A percentile compares a stretch with the other conserved stretches of the same genome.
phyloP scores from a whole-genome alignment of 805 yeast genomes.

The Zygoascus bituminiphila region DNA sequence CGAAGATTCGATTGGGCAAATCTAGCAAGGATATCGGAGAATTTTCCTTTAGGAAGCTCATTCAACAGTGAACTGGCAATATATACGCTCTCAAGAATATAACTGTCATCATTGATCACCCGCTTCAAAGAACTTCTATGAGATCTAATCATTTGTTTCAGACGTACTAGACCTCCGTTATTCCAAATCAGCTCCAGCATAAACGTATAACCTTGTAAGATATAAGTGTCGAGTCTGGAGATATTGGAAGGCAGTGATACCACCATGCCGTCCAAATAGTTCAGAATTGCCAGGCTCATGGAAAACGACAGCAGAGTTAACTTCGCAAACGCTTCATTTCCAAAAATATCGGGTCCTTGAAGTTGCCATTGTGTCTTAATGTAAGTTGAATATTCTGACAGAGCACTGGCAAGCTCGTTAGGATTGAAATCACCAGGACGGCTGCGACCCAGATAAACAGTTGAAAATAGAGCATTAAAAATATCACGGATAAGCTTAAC shows the following conservation, averaged over 20 bases:
- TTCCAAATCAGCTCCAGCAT: neutral
- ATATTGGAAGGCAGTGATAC: neutral
- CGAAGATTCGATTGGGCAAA: neutral
- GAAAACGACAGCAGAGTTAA: neutral
- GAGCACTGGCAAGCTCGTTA: neutral
- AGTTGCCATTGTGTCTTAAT: neutral
- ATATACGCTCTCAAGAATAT: neutral
- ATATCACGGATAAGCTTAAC: neutral
- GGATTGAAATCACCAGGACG: neutral
- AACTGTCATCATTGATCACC: neutral
- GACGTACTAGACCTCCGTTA: neutral
- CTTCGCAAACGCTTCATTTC: neutral
- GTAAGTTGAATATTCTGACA: neutral
- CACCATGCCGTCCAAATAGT: neutral
- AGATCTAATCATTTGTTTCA: neutral
- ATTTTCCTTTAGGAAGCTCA: neutral
- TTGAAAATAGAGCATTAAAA: neutral
- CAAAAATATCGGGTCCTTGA: neutral
- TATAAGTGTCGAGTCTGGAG: neutral
- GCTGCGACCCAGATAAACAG: neutral
- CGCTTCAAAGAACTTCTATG: constrained; percentile 3
- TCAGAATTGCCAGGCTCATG: neutral
- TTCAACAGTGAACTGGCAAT: neutral
- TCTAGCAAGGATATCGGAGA: neutral
- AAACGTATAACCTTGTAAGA: neutral